Evolutionary conservation across 768 basidiomycete species (phyloP), one percentile per base, ranked within the genome.

Genomic region (Amanita polypyramis): DNA sequence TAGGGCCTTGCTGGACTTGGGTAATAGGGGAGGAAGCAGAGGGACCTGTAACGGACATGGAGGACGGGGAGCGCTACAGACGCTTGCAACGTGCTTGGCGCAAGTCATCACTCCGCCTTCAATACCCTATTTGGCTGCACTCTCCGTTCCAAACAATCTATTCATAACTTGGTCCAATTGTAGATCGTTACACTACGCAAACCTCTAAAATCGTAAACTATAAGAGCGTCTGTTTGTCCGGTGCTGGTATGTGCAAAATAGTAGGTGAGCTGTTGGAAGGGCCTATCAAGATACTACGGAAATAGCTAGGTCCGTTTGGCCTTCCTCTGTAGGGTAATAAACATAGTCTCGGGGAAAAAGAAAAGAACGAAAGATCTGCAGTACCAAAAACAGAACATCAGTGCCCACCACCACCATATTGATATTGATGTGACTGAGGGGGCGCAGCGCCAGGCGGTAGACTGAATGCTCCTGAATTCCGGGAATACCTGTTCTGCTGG

Each of bases 371-470:
- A 21, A 30, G 9, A 27, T 3, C 3, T 5, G 15, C 19, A 29
- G 2, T 12, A 12, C 17, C 14, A 33, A 32, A 33, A 44, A 27
- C 15, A 39, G 17, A 39, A 17, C 11, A 42, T 49, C 33, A 49
- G 32, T 44, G 27, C 33, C 49, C 49, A 44, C 40, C 23, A 37
- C 53, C 45, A 41, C 59, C 60, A 50, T 61, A 60, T 15, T 3
- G 21, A 50, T 62, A 54, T 40, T 3, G 21, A 50, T 62, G 55
- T 40, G 70, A 54, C 50, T 77, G 74, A 25, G 82, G 81, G 45
- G 82, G 67, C 23, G 85, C 85, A 21, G 86, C 86, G 37, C 87
- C 86, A 3, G 87, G 84, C 2, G 87, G 87, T 9, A 87, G 71
- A 47, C 55, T 71, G 54, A 64, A 73, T 35, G 58, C 64, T 27